Evolutionary conservation across 1,139 yeast genomes (phyloP), one percentile per base, ranked within the genome.

Genomic region (Meyerozyma athensensis): DNA sequence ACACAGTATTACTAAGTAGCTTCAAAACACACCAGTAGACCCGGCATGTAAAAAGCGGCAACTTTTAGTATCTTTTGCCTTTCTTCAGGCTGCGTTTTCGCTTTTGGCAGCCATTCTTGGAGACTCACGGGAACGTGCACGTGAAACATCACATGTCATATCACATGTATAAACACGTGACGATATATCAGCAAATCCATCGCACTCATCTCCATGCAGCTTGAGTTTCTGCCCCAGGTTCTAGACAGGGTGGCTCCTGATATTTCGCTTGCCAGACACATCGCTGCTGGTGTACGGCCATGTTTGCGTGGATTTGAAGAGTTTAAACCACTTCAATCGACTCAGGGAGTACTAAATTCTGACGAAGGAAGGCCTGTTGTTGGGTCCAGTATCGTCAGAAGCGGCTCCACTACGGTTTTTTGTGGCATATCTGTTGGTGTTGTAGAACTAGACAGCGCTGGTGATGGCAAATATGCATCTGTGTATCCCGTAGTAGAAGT

Each of bases 241-340:
- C 67, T 90, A 37, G 90, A 94, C 2, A 69, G 95, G 39, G 74
- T 90, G 31, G 89, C 94, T 7, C 97, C 97, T 1, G 95, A 86
- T 42, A 61, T 86, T 10, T 85, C 90, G 4, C 68, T 90, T 36
- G 83, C 84, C 53, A 75, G 95, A 52, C 95, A 89, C 58, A 59
- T 90, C 23, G 65, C 80, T 7, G 64, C 79, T 20, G 92, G 90
- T 1, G 59, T 82, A 22, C 80, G 96, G 42, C 86, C 94, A 9
- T 79, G 87, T 39, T 61, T 80, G 39, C 74, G 97, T 33, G 67
- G 72, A 33, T 79, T 82, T 51, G 73, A 75, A 46, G 96, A 89
- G 58, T 86, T 86, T 59, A 78, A 85, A 45, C 72, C 78, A 3
- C 59, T 84, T 2, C 58, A 63, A 14, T 62, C 81, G 24, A 59